Conservation (phyloP, 495 filamentous ascomycete species). For the Melanomma pulvis-pyrius region DNA sequence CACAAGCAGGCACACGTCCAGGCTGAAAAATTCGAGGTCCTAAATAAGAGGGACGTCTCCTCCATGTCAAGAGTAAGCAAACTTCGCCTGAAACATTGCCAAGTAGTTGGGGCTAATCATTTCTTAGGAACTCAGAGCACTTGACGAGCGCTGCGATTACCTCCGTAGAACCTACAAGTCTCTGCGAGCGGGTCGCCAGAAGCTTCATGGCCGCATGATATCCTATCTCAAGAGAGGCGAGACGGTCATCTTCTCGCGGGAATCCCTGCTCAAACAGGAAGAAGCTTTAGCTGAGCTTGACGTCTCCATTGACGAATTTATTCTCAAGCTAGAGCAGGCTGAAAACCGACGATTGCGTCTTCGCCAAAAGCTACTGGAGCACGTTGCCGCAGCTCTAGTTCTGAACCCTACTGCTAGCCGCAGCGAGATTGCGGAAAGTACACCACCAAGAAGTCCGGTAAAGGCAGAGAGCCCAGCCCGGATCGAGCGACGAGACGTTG, state of each 20-base stretch:
- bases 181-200: constrained; percentile 67
- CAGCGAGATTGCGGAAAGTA: constrained; percentile 28
- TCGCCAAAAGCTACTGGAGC: constrained; percentile 76
- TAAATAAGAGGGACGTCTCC: constrained; percentile 68
- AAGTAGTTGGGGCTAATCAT: constrained; percentile 2
- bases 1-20: constrained; percentile 66
- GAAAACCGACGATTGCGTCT: constrained; percentile 71
- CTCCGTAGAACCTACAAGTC: constrained; percentile 69
- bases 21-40: constrained; percentile 66
- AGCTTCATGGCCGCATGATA: constrained; percentile 69
- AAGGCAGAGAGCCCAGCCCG: constrained; percentile 45
- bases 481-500: constrained; percentile 50
- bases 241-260: constrained; percentile 64
- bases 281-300: constrained; percentile 73
- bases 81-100: neutral
- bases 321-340: constrained; percentile 70
- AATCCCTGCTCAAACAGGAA: constrained; percentile 72
- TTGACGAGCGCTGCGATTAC: constrained; percentile 75
- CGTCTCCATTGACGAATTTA: constrained; percentile 74
- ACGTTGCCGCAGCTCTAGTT: constrained; percentile 45
- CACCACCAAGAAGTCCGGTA: constrained; percentile 50
- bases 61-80: constrained; percentile 60
- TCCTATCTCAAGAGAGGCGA: constrained; percentile 66
- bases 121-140: constrained; percentile 61
- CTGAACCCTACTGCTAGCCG: constrained; percentile 32